Base-by-base conservation (phyloP, 139 green algal species). In the Pleodorina starrii region DNA sequence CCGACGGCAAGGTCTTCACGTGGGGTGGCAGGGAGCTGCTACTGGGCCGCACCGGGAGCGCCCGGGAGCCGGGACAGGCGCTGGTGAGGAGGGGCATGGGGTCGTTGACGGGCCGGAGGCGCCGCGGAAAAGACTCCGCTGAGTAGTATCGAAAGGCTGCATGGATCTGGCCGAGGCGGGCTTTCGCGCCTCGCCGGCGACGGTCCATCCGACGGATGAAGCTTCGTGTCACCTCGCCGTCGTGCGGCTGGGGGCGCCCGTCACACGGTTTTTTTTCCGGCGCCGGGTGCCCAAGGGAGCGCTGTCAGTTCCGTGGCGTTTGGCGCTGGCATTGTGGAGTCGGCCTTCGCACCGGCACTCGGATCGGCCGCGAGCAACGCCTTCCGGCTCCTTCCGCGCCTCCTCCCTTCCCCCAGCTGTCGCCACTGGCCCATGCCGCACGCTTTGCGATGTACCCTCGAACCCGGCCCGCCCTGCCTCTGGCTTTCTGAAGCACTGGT, bases 1-100 rank as follows among this genome's bases (percentile, higher is more conserved):
- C 38, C 16, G 68, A 86, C 27, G 93, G 93, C 29, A 36, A 86
- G 32, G 77, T 95, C 43, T 93, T 89, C 82, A 90, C 80, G 17
- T 95, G 86, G 89, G 91, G 91, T 2, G 80, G 83, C 63, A 21
- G 84, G 40, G 81, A 79, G 21, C 40, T 91, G 57, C 79, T 92
- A 36, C 17, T 81, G 44, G 82, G 89, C 25, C 74, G 89, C 14
- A 9, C 5, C 14, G 89, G 83, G 21, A 42, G 32, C 43, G 2
- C 71, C 38, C 50, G 11, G 81, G 86, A 36, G 57, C 74, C 74
- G 17, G 71, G 69, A 43, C 87, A 57, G 60, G 69, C 42, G n/a
- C 36, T 44, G 77, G 86, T 75, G 57, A 27, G 74, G 23, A 1
- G 68, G 36, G 63, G 16, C 38, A 69, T 35, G 32, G 48, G n/a